Conservation (phyloP, 2,329 filamentous ascomycete genomes). For the Colletotrichum cordylinicola region DNA sequence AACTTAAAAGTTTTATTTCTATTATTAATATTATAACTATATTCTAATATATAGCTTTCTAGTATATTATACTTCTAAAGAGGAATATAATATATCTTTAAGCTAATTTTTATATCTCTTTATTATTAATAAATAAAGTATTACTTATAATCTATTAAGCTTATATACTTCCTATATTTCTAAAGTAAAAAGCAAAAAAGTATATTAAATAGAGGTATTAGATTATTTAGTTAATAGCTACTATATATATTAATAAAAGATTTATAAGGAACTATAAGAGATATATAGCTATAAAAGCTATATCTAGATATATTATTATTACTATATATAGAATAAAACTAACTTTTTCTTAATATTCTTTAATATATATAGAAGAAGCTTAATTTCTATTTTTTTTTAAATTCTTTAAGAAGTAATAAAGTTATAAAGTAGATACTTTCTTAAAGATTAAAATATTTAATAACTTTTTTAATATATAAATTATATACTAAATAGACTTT, state of each 20-base stretch:
- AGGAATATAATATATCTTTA: neutral
- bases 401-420: neutral
- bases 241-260: neutral
- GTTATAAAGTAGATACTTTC: neutral
- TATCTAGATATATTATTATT: neutral
- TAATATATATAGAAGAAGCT: neutral
- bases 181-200: neutral
- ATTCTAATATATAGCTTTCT: neutral
- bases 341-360: constrained; percentile 5
- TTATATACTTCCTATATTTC: neutral
- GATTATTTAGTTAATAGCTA: neutral
- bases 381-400: constrained; percentile 1
- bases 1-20: neutral
- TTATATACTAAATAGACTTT: neutral
- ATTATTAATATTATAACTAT: neutral
- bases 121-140: neutral
- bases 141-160: neutral
- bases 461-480: neutral
- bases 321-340: neutral
- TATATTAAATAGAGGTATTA: neutral
- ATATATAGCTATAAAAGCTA: neutral
- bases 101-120: neutral
- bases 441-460: neutral
- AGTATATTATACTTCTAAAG: neutral
- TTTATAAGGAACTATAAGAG: constrained; percentile 8